Conservation (phyloP, 2,329 filamentous ascomycete species). For the Ophiostoma piceae region DNA sequence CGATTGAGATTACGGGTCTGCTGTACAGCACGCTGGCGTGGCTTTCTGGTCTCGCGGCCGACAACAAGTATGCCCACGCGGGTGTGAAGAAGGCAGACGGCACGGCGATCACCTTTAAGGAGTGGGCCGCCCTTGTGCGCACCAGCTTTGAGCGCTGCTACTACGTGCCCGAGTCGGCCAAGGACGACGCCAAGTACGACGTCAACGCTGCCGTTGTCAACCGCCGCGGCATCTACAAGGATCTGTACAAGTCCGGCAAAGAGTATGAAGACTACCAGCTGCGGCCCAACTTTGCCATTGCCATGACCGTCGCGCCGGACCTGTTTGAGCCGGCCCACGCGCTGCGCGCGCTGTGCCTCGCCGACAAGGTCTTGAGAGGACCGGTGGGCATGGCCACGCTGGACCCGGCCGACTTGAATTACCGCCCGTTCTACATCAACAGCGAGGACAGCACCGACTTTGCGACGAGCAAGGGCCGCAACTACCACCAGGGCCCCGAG, state of each 20-base stretch:
- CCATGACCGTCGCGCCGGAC: conserved; percentile 87
- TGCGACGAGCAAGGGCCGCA: conserved; percentile 84
- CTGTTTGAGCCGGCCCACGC: conserved; percentile 78
- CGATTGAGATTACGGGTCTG: conserved; percentile 90
- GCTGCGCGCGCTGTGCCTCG: conserved; percentile 69
- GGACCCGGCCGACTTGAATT: conserved; percentile 87
- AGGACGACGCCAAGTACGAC: conserved; percentile 71
- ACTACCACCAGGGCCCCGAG: conserved; percentile 97
- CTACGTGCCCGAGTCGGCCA: conserved; percentile 67
- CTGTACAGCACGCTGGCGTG: conserved; percentile 84
- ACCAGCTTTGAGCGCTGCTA: conserved; percentile 88
- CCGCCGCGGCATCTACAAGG: conserved; percentile 95
- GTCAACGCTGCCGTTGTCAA: conserved; percentile 76
- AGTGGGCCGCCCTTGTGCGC: conserved; percentile 78
- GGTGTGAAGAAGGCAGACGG: conserved; percentile 64
- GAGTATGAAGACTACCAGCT: conserved; percentile 98
- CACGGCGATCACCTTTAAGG: conserved; percentile 59
- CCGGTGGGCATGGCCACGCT: conserved; percentile 94
- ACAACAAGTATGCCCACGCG: conserved; percentile 66
- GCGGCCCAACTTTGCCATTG: conserved; percentile 87
- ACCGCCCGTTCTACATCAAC: conserved; percentile 91
- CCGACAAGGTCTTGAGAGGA: conserved; percentile 73
- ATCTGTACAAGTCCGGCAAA: conserved; percentile 87
- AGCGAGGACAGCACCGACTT: conserved; percentile 90
- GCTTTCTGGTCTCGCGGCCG: conserved; percentile 62